Evolutionary conservation across 768 basidiomycete genomes (phyloP).

Genomic region (Tricholoma terreum): DNA sequence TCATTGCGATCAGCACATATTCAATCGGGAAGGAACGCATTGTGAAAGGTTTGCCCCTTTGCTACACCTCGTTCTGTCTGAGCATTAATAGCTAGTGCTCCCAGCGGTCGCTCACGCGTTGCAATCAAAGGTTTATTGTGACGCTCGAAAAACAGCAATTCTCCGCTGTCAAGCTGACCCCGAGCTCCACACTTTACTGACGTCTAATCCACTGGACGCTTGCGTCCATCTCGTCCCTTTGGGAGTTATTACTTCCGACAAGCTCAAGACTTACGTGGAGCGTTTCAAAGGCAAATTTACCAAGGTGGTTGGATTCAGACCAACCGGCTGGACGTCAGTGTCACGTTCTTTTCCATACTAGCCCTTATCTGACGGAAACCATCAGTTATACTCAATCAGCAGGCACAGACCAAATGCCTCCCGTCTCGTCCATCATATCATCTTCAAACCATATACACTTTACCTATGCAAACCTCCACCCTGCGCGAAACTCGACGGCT

Average conservation of each 20-base stretch:
- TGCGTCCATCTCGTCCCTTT: conserved; percentile 87
- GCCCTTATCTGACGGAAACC: not conserved
- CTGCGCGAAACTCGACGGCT: conserved; percentile 68
- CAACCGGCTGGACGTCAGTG: conserved; percentile 97
- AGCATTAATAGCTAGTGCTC: not conserved
- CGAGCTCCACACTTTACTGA: conserved; percentile 77
- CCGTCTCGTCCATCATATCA: conserved; percentile 67
- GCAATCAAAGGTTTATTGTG: conserved; percentile 83
- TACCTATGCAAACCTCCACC: conserved; percentile 63
- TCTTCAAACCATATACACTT: conserved; percentile 65
- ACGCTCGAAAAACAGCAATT: conserved; percentile 77
- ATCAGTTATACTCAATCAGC: conserved; percentile 63
- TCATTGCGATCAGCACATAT: conserved; percentile 64
- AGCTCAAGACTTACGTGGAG: conserved; percentile 72
- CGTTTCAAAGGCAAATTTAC: conserved; percentile 70
- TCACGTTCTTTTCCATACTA: conserved; percentile 10
- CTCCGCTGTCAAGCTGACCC: conserved; percentile 82
- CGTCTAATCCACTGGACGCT: conserved; percentile 69
- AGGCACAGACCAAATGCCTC: conserved; percentile 58
- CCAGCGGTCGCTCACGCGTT: conserved; percentile 84
- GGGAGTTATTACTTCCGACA: conserved; percentile 68
- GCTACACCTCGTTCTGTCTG: not conserved
- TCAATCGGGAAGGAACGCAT: conserved; percentile 97
- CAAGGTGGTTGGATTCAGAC: conserved; percentile 78
- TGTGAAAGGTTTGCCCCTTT: conserved; percentile 71